Base-by-base conservation (phyloP, 129 eudicot species). In the Calendula officinalis region DNA sequence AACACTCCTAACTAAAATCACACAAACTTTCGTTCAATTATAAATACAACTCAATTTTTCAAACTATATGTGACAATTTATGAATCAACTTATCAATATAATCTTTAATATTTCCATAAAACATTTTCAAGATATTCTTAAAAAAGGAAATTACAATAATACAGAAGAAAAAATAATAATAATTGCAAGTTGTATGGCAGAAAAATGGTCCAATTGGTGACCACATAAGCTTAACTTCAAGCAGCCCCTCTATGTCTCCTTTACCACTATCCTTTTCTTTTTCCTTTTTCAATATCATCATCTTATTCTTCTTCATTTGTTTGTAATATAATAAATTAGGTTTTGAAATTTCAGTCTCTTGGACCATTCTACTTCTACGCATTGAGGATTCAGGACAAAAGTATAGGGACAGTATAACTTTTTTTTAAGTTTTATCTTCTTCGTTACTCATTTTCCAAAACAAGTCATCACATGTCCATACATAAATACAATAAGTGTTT, bases 181-280 rank as follows among this genome's bases (percentile, higher is more conserved):
- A 73, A 64, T 57, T 56, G 77, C 72, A 64, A 73, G 66, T 73
- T 64, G 77, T 73, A 73, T 27, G 48, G 36, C 55, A 60, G 52
- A 71, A 70, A 10, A 17, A 73, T 73, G 77, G 77, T 73, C 77
- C 77, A 64, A 64, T 55, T 73, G 64, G 77, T 64, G 73, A 68
- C 73, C 73, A 68, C 73, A 68, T 13, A 13, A 39, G 12, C 73
- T 67, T 68, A 55, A 68, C 16, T 68, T 55, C 64, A 43, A 43
- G 56, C 33, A 43, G 53, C 46, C 64, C 71, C 53, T 42, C 16
- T 54, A 35, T 62, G 70, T 48, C 52, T 14, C 70, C 69, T 71
- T 71, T 52, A 71, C 76, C 69, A 41, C 62, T 62, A 41, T 53
- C 76, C 43, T 42, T 71, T 62, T 63, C 70, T 48, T 44, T 41